Percentiles rank a stretch among this genome's conserved stretches.
Evolutionary conservation across 2,329 filamentous ascomycete species (phyloP).

Genomic region (Metarhizium robertsii): DNA sequence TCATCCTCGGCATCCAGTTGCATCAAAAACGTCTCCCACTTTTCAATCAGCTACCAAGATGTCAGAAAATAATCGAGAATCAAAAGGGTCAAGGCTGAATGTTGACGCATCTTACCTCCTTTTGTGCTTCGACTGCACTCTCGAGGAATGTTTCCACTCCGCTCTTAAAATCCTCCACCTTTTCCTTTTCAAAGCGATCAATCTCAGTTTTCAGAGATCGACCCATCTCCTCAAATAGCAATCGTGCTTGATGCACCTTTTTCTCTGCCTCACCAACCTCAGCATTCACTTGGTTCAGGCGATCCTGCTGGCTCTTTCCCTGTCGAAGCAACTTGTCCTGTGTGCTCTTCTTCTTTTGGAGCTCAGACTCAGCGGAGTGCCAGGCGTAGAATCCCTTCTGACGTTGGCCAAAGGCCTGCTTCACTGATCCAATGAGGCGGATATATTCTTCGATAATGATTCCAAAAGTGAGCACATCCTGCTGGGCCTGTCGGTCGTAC

Average conservation of each 20-base stretch:
- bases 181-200: constrained; percentile 90
- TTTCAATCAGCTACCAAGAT: constrained; percentile 54
- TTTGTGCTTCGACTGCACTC: constrained; percentile 94
- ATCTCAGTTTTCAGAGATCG: constrained; percentile 83
- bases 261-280: constrained; percentile 93
- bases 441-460: constrained; percentile 99
- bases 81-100: neutral
- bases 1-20: constrained; percentile 93
- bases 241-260: constrained; percentile 78
- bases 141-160: constrained; percentile 96
- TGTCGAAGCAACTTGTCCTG: constrained; percentile 95
- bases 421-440: constrained; percentile 87
- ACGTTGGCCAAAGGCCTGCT: constrained; percentile 82
- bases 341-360: constrained; percentile 77
- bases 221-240: constrained; percentile 97
- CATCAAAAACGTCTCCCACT: constrained; percentile 98
- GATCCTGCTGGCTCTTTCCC: constrained; percentile 91
- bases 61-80: constrained; percentile 11
- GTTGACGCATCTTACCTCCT: constrained; percentile 59
- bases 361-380: constrained; percentile 82
- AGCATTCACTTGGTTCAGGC: constrained; percentile 82
- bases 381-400: constrained; percentile 95
- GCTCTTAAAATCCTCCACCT: constrained; percentile 98
- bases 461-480: constrained; percentile 90
- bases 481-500: constrained; percentile 93